A percentile compares a stretch with the other conserved stretches of the same genome.
Conservation (phyloP, 805 yeast species). For the Metschnikowia noctiluminum region DNA sequence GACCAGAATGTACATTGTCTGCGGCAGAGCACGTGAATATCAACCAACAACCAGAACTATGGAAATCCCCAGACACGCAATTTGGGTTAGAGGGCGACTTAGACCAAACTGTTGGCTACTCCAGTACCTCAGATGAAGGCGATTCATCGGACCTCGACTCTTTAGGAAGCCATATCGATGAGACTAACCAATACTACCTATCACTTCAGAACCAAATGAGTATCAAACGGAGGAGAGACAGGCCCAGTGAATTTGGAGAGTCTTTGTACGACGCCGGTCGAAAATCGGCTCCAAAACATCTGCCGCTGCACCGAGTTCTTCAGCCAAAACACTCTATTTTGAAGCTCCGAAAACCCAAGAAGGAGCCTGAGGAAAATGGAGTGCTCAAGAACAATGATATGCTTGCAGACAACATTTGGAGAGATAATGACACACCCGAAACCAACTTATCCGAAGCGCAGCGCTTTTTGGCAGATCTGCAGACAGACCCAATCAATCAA, state of each 20-base stretch:
- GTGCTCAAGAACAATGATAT: background rate
- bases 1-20: background rate
- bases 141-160: slow-evolving; percentile 3
- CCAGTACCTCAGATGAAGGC: slow-evolving; percentile 3
- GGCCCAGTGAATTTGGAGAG: background rate
- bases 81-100: slow-evolving; percentile 22
- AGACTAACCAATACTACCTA: slow-evolving; percentile 22
- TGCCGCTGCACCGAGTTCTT: slow-evolving; percentile 40
- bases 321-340: slow-evolving; percentile 43
- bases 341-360: slow-evolving; percentile 17
- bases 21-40: background rate
- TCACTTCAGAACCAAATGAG: slow-evolving; percentile 12
- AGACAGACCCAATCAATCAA: background rate
- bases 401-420: no score
- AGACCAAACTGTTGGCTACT: slow-evolving; percentile 4
- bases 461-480: background rate
- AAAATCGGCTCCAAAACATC: slow-evolving; percentile 26
- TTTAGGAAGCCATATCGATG: slow-evolving; percentile 2
- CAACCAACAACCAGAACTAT: slow-evolving; percentile 19
- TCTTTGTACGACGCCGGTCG: background rate
- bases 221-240: slow-evolving; percentile 6
- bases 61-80: slow-evolving; percentile 26
- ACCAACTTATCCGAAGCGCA: background rate
- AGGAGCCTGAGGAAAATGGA: background rate
- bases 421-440: no score